phyloP scores from a whole-genome alignment of 2,329 filamentous ascomycete genomes.

The Calonectria pauciramosa region DNA sequence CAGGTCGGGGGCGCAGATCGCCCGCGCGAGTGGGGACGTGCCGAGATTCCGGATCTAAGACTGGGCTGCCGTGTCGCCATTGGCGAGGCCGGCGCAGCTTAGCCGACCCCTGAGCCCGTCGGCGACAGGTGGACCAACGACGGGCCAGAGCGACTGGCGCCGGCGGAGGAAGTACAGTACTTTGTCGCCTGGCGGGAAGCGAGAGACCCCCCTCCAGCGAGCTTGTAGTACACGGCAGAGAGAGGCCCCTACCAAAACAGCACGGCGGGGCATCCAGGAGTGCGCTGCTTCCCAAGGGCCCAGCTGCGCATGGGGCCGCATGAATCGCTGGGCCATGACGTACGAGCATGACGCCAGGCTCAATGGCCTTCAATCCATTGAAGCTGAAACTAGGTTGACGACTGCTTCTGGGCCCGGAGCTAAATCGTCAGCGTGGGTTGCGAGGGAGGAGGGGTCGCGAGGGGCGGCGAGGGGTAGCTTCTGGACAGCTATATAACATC shows the following conservation, averaged over 20 bases:
- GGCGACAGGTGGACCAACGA: constrained; percentile 11
- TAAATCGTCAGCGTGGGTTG: background rate
- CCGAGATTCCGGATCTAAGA: constrained; percentile 23
- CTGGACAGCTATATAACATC: constrained; percentile 8
- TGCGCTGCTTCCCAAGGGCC: background rate
- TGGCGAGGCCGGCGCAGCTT: constrained; percentile 17
- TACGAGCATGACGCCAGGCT: background rate
- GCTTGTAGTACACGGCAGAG: background rate
- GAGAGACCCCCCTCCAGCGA: background rate
- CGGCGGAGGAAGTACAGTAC: too few species aligned
- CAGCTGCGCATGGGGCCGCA: background rate
- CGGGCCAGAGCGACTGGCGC: background rate
- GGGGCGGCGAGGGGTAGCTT: constrained; percentile 7
- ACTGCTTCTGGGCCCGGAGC: background rate
- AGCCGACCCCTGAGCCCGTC: background rate
- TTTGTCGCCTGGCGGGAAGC: background rate
- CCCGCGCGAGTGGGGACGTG: constrained; percentile 14
- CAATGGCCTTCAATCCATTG: background rate
- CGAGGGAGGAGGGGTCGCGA: background rate
- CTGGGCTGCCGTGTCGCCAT: background rate
- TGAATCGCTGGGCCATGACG: background rate
- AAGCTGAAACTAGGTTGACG: constrained; percentile 20
- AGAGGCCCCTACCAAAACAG: too few species aligned
- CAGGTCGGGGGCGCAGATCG: background rate
- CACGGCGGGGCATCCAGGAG: too few species aligned